A percentile compares a stretch with the other conserved stretches of the same genome.
These are phyloP conservation scores for Aspergillus incahuasiensis DNA, from an alignment of 495 filamentous ascomycete species.

Conservation along the genomic window DNA sequence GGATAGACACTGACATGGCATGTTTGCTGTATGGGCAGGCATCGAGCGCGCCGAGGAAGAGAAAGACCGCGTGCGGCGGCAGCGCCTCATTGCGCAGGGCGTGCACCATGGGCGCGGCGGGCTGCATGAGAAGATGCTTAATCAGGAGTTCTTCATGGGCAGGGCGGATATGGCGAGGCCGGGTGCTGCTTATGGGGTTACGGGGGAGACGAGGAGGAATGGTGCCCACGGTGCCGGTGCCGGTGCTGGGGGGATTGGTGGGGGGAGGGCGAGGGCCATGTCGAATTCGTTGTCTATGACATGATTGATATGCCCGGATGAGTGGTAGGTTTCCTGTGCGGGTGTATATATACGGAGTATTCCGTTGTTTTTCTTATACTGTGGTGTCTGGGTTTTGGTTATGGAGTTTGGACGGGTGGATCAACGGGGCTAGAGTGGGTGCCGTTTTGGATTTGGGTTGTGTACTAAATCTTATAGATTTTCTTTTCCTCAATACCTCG, in stretches of 20 bases:
- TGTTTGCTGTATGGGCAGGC: slow-evolving; percentile 18
- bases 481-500: too few species aligned
- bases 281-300: background rate
- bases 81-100: slow-evolving; percentile 15
- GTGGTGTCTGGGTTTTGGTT: too few species aligned
- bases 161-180: slow-evolving; percentile 18
- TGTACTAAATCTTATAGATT: too few species aligned
- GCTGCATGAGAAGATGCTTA: slow-evolving; percentile 26
- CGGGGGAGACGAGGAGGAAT: background rate
- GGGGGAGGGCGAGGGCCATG: background rate
- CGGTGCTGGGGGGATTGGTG: background rate
- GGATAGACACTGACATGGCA: too few species aligned
- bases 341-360: too few species aligned
- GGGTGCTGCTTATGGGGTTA: slow-evolving; percentile 1
- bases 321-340: too few species aligned
- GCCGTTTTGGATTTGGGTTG: too few species aligned
- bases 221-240: too few species aligned
- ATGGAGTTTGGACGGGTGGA: too few species aligned
- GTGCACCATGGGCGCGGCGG: slow-evolving; percentile 10
- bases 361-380: too few species aligned
- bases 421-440: too few species aligned
- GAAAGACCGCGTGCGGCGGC: slow-evolving; percentile 8
- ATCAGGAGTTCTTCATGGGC: slow-evolving; percentile 13
- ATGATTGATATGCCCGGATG: too few species aligned
- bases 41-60: slow-evolving; percentile 33